These are phyloP conservation scores for Clarireedia homoeocarpa DNA, from an alignment of 2,329 filamentous ascomycete genomes.

Conservation along the genomic window DNA sequence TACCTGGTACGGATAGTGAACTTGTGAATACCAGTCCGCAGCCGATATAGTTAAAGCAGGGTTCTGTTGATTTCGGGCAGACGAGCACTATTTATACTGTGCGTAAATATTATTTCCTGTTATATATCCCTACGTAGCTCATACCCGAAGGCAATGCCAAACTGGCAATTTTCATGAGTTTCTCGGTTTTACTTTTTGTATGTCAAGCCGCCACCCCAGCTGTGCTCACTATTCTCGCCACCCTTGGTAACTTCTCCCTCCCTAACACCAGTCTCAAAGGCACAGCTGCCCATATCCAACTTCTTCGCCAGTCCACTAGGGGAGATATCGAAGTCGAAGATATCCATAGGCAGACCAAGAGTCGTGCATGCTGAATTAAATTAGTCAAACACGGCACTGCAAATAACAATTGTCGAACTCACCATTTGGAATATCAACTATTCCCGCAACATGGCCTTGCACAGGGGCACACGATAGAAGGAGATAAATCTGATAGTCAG, in stretches of 20 bases:
- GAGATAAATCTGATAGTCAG: slow-evolving; percentile 74
- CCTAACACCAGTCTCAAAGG: slow-evolving; percentile 45
- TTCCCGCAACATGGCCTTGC: slow-evolving; percentile 80
- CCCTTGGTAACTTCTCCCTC: slow-evolving; percentile 38
- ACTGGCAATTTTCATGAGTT: too few relatives aligned
- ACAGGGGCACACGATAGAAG: slow-evolving; percentile 79
- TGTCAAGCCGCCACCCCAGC: slow-evolving; percentile 44
- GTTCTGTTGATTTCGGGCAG: too few relatives aligned
- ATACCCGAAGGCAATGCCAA: too few relatives aligned
- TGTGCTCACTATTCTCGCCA: slow-evolving; percentile 40
- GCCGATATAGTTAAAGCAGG: too few relatives aligned
- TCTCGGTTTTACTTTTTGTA: slow-evolving; percentile 31
- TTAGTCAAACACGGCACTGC: neutral
- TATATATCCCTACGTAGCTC: too few relatives aligned
- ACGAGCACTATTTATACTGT: too few relatives aligned
- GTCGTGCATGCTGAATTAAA: slow-evolving; percentile 63
- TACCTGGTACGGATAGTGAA: too few relatives aligned
- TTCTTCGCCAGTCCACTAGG: slow-evolving; percentile 52
- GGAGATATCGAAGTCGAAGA: slow-evolving; percentile 88
- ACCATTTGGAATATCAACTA: slow-evolving; percentile 79
- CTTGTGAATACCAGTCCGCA: too few relatives aligned
- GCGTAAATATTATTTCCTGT: too few relatives aligned
- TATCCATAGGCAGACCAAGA: slow-evolving; percentile 81
- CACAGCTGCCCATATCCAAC: slow-evolving; percentile 64
- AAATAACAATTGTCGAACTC: neutral